Percentiles rank a stretch among this genome's conserved stretches.
phyloP scores from a whole-genome alignment of 768 basidiomycete species.

The Rhodotorula diobovata region DNA sequence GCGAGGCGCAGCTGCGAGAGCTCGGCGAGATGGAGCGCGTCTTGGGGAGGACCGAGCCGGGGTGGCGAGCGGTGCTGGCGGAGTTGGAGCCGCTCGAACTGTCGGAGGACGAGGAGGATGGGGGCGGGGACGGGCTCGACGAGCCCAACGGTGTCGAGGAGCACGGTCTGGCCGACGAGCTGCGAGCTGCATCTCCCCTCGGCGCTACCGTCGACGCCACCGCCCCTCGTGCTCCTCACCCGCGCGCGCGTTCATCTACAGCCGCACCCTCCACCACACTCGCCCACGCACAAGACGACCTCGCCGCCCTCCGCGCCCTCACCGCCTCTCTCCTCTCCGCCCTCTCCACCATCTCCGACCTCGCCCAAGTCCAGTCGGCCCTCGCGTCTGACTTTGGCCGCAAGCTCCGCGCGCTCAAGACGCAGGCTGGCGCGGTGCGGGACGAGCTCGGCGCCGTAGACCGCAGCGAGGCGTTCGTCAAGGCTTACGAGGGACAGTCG shows the following conservation, averaged over 20 bases:
- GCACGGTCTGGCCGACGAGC: slow-evolving; percentile 38
- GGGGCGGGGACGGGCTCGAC: slow-evolving; percentile 52
- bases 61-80: slow-evolving; percentile 57
- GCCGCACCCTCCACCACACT: not conserved
- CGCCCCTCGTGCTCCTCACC: not conserved
- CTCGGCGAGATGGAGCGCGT: not conserved
- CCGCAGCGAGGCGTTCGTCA: slow-evolving; percentile 16
- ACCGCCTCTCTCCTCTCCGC: slow-evolving; percentile 71
- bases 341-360: slow-evolving; percentile 72
- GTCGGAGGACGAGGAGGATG: slow-evolving; percentile 51
- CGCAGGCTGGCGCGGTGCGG: slow-evolving; percentile 2
- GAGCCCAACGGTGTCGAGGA: slow-evolving; percentile 45
- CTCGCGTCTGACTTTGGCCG: slow-evolving; percentile 79
- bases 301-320: slow-evolving; percentile 66
- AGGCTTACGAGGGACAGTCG: slow-evolving; percentile 5
- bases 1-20: slow-evolving; percentile 52
- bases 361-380: slow-evolving; percentile 80
- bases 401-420: slow-evolving; percentile 66
- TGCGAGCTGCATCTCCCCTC: slow-evolving; percentile 45
- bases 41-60: not conserved
- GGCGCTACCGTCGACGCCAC: slow-evolving; percentile 41
- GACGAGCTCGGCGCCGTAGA: slow-evolving; percentile 9
- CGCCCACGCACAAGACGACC: slow-evolving; percentile 47
- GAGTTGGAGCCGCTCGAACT: slow-evolving; percentile 43
- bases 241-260: not conserved